Percentiles rank a stretch among this genome's conserved stretches.
Evolutionary conservation across 31 red algal genomes (phyloP).

Genomic region (Odonthalia washingtoniensis): DNA sequence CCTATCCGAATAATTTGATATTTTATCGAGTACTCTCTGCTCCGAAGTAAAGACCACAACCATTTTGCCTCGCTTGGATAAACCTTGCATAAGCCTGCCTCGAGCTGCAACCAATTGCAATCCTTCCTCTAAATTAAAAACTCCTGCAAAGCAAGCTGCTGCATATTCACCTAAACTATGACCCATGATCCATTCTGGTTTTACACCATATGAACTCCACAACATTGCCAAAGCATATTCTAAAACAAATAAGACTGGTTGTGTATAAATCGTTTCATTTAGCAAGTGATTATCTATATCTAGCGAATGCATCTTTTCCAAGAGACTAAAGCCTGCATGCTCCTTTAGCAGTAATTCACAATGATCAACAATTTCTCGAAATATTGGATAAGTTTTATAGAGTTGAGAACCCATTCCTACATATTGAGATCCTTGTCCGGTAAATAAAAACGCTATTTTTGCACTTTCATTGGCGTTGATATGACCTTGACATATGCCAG

Average conservation of each 20-base stretch:
- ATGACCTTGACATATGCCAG: background rate
- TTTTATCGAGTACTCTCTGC: background rate
- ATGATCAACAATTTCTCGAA: background rate
- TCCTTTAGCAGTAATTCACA: background rate
- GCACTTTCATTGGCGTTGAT: background rate
- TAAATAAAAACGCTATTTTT: constrained; percentile 29
- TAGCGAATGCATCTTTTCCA: constrained; percentile 1
- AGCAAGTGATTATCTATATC: constrained; percentile 15
- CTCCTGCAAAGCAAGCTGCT: constrained; percentile 27
- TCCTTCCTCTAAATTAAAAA: constrained; percentile 30
- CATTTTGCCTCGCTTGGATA: constrained; percentile 15
- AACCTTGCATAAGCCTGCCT: constrained; percentile 1
- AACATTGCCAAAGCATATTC: constrained; percentile 22
- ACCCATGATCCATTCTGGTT: constrained; percentile 22
- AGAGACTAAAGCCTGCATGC: background rate
- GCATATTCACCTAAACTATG: constrained; percentile 34
- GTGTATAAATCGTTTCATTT: constrained; percentile 21
- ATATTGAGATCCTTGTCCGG: constrained; percentile 14
- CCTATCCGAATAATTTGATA: background rate
- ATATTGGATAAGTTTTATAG: constrained; percentile 5
- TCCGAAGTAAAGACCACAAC: background rate
- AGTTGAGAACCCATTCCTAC: constrained; percentile 15
- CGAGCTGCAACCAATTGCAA: constrained; percentile 28
- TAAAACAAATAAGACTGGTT: constrained; percentile 20
- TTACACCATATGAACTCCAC: constrained; percentile 18